phyloP scores from a whole-genome alignment of 306 rosid genomes.

The Lotus japonicus region DNA sequence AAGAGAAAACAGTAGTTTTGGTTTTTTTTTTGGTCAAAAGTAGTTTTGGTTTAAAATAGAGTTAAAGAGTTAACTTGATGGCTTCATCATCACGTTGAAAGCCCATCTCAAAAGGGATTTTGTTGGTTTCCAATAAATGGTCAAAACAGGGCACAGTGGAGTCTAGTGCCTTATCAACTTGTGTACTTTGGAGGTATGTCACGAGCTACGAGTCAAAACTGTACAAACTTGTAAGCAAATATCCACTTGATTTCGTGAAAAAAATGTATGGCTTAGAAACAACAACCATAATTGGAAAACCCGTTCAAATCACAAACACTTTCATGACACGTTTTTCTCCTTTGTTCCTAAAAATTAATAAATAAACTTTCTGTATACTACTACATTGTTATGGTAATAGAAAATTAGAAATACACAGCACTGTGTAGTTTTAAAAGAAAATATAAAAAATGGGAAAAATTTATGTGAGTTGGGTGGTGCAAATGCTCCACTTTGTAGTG shows the following conservation, averaged over 20 bases:
- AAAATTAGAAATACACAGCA: background rate
- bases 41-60: background rate
- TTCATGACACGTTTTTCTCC: background rate
- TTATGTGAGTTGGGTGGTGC: background rate
- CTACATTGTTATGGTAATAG: background rate
- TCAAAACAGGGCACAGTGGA: conserved; percentile 39
- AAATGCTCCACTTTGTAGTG: background rate
- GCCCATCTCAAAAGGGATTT: conserved; percentile 23
- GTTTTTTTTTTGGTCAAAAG: no score
- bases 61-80: background rate
- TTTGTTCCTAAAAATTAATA: background rate
- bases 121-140: conserved; percentile 53
- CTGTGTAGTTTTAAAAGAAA: no score
- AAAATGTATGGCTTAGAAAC: conserved; percentile 43
- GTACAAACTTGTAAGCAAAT: conserved; percentile 8
- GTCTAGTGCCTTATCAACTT: conserved; percentile 21
- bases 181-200: conserved; percentile 27
- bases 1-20: background rate
- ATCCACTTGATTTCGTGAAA: background rate
- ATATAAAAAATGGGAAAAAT: background rate
- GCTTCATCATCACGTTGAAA: conserved; percentile 19
- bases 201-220: conserved; percentile 19
- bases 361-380: background rate
- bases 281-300: conserved; percentile 13
- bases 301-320: background rate